These are phyloP conservation scores for Picocystis sp. DNA, from an alignment of 163 green algal genomes.

Conservation along the genomic window DNA sequence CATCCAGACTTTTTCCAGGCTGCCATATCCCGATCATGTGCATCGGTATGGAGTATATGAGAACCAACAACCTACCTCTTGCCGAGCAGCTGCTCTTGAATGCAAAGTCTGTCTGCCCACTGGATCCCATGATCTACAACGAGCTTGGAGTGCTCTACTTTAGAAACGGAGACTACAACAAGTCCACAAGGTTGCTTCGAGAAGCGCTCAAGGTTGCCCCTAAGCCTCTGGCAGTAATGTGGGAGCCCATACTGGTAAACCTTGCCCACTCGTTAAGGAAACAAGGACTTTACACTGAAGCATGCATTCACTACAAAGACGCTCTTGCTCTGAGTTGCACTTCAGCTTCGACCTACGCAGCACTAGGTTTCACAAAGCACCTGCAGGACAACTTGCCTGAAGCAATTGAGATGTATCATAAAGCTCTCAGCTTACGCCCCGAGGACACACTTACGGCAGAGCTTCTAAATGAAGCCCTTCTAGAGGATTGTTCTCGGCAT, in stretches of 20 bases:
- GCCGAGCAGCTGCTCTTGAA: constrained; percentile 38
- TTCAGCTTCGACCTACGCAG: constrained; percentile 47
- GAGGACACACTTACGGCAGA: constrained; percentile 62
- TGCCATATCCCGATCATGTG: constrained; percentile 68
- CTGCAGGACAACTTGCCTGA: constrained; percentile 30
- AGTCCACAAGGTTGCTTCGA: constrained; percentile 35
- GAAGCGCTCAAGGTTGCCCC: constrained; percentile 38
- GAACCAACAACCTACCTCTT: constrained; percentile 76
- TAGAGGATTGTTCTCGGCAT: constrained; percentile 25
- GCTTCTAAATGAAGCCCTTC: constrained; percentile 61
- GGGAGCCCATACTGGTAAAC: constrained; percentile 68
- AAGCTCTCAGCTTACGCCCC: constrained; percentile 50
- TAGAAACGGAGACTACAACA: constrained; percentile 36
- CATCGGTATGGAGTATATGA: constrained; percentile 82
- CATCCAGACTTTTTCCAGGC: constrained; percentile 75
- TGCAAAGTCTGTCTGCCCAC: constrained; percentile 53
- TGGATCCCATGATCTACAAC: constrained; percentile 74
- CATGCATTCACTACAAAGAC: constrained; percentile 30
- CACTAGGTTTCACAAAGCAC: constrained; percentile 71
- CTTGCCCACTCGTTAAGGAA: constrained; percentile 81
- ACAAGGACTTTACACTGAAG: constrained; percentile 38
- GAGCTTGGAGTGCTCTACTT: constrained; percentile 79
- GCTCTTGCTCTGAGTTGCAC: constrained; percentile 41
- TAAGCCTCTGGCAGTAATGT: constrained; percentile 19
- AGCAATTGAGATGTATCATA: constrained; percentile 78